Evolutionary conservation across 768 basidiomycete species (phyloP).

Genomic region (Boletus pseudo-olivaceus): DNA sequence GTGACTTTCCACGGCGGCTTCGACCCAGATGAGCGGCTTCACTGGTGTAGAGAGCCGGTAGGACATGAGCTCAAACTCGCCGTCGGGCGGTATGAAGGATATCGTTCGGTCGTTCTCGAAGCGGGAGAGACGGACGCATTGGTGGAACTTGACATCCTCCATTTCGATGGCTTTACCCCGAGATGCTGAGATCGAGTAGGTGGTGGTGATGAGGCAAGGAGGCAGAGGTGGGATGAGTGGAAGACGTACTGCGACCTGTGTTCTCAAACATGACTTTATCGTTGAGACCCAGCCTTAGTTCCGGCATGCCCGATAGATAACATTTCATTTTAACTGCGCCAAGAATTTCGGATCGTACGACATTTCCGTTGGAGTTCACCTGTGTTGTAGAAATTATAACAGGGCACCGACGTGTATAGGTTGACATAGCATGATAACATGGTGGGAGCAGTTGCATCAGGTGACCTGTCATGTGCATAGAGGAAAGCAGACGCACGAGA

Average conservation of each 20-base stretch:
- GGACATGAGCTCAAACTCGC: conserved; percentile 98
- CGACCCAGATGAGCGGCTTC: conserved; percentile 92
- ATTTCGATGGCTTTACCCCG: conserved; percentile 98
- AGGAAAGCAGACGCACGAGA: conserved; percentile 52
- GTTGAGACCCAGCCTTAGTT: conserved; percentile 90
- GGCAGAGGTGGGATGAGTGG: neutral
- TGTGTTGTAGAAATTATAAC: conserved; percentile 27
- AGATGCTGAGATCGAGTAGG: conserved; percentile 24
- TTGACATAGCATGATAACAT: neutral
- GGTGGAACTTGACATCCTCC: conserved; percentile 99
- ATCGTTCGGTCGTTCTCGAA: conserved; percentile 99
- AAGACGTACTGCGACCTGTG: conserved; percentile 82
- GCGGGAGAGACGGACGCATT: conserved; percentile 94
- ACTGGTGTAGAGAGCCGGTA: conserved; percentile 96
- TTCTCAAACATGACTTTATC: conserved; percentile 99
- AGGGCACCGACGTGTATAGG: no score
- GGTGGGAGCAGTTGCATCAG: neutral
- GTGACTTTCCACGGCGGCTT: conserved; percentile 94
- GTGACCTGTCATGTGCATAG: neutral
- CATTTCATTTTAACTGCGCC: conserved; percentile 99
- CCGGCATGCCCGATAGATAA: conserved; percentile 99
- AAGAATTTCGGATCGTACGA: conserved; percentile 94
- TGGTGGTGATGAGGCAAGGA: neutral
- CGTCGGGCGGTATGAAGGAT: conserved; percentile 98
- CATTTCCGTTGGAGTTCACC: conserved; percentile 97